Evolutionary conservation across 108 stramenopile genomes (phyloP), one percentile per base, ranked within the genome.

Genomic region (Pseudonitzschia delicatissima): DNA sequence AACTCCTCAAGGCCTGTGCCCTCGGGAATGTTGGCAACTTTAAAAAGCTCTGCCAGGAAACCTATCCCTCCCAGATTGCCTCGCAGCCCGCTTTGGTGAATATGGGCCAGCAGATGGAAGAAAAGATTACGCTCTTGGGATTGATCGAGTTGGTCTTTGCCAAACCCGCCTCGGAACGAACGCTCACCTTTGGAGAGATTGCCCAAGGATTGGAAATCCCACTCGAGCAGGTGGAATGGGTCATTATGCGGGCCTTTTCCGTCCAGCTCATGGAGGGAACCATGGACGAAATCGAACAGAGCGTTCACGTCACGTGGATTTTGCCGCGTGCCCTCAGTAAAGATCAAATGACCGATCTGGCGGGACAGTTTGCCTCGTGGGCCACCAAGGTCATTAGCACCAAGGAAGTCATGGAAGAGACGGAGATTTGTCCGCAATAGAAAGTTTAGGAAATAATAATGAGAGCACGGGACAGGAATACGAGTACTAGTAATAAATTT

Each of bases 221-320:
- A 12, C 67, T 96, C 33, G 95, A 96, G 44, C 96, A 97, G 78
- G 99, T 99, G 36, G 99, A 99, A 71, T 96, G 95, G 99, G 82
- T 98, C 45, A 68, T 97, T 36, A 99, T 99, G 99, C 73, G 95
- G 21, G 97, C 96, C 32, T 82, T 99, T 69, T 85, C 87, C n/a
- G 77, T 96, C 74, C 77, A 91, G n/a, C 78, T 99, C 18, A 85
- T 98, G 53, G 82, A 90, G 69, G 88, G 88, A 18, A 73, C 49
- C 25, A 93, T 97, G 82, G 95, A 97, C 74, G 82, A 96, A 77
- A 88, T 96, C 4, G 92, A 86, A 40, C 66, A 78, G 63, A 77
- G 82, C 4, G 87, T 98, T 6, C 77, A 90, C 50, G 93, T 99
- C 7, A 88, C 91, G 27, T 99, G 98, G 97, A 91, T 99, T n/a